Evolutionary conservation across 1,284 basidiomycete species (phyloP).

Genomic region (Mrakiaceae sp.): DNA sequence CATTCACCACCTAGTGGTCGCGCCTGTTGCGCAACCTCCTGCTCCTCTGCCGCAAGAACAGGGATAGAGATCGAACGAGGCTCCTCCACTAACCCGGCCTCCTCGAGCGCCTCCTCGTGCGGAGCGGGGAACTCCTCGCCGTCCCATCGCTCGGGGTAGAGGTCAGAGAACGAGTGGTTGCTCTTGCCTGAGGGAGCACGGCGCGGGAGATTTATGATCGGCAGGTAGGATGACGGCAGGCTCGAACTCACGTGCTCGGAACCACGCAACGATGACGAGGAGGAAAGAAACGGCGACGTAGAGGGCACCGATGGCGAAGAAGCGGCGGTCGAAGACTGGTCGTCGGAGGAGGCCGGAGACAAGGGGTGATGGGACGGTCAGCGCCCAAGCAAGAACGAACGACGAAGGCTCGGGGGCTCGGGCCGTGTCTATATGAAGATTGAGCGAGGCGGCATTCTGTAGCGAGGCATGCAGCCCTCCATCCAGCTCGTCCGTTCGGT

Average conservation of each 20-base stretch:
- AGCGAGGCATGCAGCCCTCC: conserved; percentile 43
- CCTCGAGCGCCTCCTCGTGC: too few relatives aligned
- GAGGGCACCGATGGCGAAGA: conserved; percentile 9
- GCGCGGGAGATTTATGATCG: too few relatives aligned
- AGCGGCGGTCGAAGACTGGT: conserved; percentile 3
- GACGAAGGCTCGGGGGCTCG: too few relatives aligned
- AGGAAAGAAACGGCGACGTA: conserved; percentile 2
- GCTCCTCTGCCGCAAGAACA: too few relatives aligned
- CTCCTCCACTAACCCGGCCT: not conserved
- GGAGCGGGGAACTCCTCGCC: not conserved
- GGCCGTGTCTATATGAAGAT: not conserved
- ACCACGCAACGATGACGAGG: conserved; percentile 2
- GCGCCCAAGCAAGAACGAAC: too few relatives aligned
- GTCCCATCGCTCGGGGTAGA: not conserved
- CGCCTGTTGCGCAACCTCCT: too few relatives aligned
- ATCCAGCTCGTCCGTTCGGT: not conserved
- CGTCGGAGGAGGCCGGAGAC: too few relatives aligned
- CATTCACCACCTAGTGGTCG: too few relatives aligned
- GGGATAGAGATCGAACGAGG: not conserved
- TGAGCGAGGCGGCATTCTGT: conserved; percentile 37
- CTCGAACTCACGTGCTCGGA: not conserved
- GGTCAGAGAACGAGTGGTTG: conserved; percentile 10
- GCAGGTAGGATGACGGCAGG: too few relatives aligned
- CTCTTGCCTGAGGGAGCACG: not conserved
- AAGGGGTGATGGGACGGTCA: too few relatives aligned